phyloP scores from a whole-genome alignment of 129 eudicot genomes.

The Flaveria ramosissima region DNA sequence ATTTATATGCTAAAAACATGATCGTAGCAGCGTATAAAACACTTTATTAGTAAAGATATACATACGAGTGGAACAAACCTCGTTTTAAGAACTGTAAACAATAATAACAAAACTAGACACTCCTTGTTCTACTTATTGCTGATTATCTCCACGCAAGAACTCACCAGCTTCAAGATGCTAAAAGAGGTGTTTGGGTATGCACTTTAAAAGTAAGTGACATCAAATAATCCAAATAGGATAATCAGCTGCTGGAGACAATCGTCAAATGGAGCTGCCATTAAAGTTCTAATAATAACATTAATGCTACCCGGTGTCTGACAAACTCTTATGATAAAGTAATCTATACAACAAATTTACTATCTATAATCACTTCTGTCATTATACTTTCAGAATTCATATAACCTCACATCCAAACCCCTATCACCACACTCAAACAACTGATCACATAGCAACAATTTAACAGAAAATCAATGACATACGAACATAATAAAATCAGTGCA shows the following conservation, averaged over 20 bases:
- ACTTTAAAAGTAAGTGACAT: slow-evolving; percentile 2
- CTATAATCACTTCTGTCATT: neutral
- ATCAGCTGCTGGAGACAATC: neutral
- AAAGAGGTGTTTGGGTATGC: neutral
- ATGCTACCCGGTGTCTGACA: neutral
- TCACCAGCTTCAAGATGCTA: slow-evolving; percentile 11
- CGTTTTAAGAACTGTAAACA: neutral
- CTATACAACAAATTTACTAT: neutral
- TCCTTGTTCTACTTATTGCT: slow-evolving; percentile 10
- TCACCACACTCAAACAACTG: neutral
- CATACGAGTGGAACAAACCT: slow-evolving; percentile 1
- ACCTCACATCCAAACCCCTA: neutral
- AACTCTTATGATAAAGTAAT: neutral
- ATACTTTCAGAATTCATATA: neutral
- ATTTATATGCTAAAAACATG: slow-evolving; percentile 15
- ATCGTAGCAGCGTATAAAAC: neutral
- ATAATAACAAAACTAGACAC: slow-evolving; percentile 21
- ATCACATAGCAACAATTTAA: slow-evolving; percentile 9
- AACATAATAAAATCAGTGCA: slow-evolving; percentile 6
- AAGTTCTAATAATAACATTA: slow-evolving; percentile 7
- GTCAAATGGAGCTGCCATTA: neutral
- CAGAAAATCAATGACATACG: neutral
- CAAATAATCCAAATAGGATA: neutral
- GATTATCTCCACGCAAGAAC: neutral
- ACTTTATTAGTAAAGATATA: neutral